phyloP scores from a whole-genome alignment of 2,329 filamentous ascomycete species.

The Colletotrichum melonis region DNA sequence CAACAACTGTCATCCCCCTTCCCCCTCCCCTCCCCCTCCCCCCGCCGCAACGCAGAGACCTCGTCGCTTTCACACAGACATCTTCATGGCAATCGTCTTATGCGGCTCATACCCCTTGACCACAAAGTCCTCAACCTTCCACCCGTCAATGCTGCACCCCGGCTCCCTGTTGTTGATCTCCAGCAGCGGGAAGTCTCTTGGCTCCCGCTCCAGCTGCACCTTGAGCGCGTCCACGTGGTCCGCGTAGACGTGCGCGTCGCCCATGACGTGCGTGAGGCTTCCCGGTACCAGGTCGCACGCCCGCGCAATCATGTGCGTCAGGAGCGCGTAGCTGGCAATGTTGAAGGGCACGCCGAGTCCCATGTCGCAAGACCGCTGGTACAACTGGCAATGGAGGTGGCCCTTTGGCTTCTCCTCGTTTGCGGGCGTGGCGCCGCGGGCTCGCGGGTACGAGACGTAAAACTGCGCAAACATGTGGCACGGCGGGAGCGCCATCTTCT shows the following conservation, averaged over 20 bases:
- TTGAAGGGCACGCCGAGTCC: slow-evolving; percentile 98
- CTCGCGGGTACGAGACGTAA: slow-evolving; percentile 82
- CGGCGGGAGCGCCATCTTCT: slow-evolving; percentile 90
- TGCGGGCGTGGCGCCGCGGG: slow-evolving; percentile 38
- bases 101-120: slow-evolving; percentile 91
- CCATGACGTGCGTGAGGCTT: slow-evolving; percentile 94
- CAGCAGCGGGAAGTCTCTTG: slow-evolving; percentile 82
- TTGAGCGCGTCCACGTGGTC: slow-evolving; percentile 92
- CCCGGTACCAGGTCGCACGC: slow-evolving; percentile 87
- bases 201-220: slow-evolving; percentile 83
- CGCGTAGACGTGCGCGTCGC: slow-evolving; percentile 95
- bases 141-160: slow-evolving; percentile 86
- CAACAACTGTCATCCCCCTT: background rate
- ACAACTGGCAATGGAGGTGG: slow-evolving; percentile 86
- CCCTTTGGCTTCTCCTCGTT: slow-evolving; percentile 61
- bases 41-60: slow-evolving; percentile 3
- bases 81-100: slow-evolving; percentile 96
- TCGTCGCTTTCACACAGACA: slow-evolving; percentile 76
- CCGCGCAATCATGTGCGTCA: slow-evolving; percentile 95
- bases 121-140: slow-evolving; percentile 88
- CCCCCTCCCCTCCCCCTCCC: too few species aligned
- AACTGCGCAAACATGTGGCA: slow-evolving; percentile 99
- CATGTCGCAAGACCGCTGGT: slow-evolving; percentile 97
- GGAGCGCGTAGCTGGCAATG: slow-evolving; percentile 91
- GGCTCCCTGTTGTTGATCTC: slow-evolving; percentile 74